Evolutionary conservation across 2,329 filamentous ascomycete species (phyloP).

Genomic region (Aspergillus thermomutatus): DNA sequence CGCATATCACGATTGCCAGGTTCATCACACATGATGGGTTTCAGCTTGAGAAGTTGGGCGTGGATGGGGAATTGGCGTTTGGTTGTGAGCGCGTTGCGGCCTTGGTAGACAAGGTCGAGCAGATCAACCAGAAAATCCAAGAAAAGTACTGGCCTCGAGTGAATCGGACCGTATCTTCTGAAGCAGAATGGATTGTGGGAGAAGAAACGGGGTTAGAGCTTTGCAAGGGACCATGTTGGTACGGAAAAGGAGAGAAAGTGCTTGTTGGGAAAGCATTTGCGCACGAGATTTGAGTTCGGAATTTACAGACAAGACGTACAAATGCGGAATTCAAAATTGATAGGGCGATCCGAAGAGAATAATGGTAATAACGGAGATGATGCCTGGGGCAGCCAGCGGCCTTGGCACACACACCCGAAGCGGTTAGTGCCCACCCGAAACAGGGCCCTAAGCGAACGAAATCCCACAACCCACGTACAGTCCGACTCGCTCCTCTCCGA

Average conservation of each 20-base stretch:
- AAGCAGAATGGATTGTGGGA: conserved; percentile 82
- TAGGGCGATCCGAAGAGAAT: neutral
- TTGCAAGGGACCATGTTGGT: conserved; percentile 76
- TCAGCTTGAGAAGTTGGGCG: conserved; percentile 28
- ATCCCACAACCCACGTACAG: conserved; percentile 41
- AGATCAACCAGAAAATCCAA: conserved; percentile 73
- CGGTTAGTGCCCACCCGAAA: conserved; percentile 29
- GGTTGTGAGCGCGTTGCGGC: conserved; percentile 54
- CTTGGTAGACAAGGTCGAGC: conserved; percentile 70
- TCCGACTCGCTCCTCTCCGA: conserved; percentile 35
- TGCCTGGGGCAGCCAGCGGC: conserved; percentile 19
- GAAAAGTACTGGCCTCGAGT: conserved; percentile 64
- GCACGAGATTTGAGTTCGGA: neutral
- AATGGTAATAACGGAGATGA: neutral
- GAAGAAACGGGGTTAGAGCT: conserved; percentile 77
- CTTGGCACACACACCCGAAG: conserved; percentile 22
- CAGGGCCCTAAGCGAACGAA: conserved; percentile 45
- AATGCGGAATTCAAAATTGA: neutral
- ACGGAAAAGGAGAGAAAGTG: conserved; percentile 75
- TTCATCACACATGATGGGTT: conserved; percentile 68
- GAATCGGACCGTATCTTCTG: conserved; percentile 39
- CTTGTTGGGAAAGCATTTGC: conserved; percentile 48
- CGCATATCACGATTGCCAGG: conserved; percentile 81
- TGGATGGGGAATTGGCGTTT: conserved; percentile 30
- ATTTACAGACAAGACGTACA: neutral